Conservation (phyloP, 768 basidiomycete species). For the Collybiopsis confluens region DNA sequence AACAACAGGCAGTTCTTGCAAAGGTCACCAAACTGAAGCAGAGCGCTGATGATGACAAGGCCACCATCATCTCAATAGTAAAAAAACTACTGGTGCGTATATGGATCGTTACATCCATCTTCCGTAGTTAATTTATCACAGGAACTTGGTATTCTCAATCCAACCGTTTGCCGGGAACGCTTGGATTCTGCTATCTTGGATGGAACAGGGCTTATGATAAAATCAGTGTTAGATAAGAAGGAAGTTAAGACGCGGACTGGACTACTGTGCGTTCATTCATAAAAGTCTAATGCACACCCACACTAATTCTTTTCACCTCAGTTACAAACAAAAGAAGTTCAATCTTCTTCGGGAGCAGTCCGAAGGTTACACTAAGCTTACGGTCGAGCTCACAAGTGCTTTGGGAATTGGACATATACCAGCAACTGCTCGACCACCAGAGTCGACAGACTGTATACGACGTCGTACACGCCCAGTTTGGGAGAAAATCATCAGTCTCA, state of each 20-base stretch:
- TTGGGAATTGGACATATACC: conserved; percentile 73
- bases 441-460: conserved; percentile 52
- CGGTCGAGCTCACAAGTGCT: conserved; percentile 74
- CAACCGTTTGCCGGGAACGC: conserved; percentile 66
- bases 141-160: conserved; percentile 54
- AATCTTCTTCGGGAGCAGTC: conserved; percentile 96
- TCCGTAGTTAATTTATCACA: conserved; percentile 20
- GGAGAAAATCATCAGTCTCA: conserved; percentile 83
- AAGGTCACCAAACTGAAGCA: conserved; percentile 47
- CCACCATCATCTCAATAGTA: conserved; percentile 52
- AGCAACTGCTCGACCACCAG: conserved; percentile 60
- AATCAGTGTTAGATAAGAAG: conserved; percentile 65
- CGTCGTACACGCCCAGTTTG: conserved; percentile 67
- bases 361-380: conserved; percentile 93
- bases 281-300: neutral
- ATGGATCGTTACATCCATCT: neutral
- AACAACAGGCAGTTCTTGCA: conserved; percentile 16
- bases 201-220: conserved; percentile 61
- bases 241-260: conserved; percentile 78
- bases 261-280: conserved; percentile 58
- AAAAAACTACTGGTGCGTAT: conserved; percentile 56
- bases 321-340: conserved; percentile 98
- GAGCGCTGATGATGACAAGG: conserved; percentile 60
- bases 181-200: conserved; percentile 65
- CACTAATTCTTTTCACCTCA: conserved; percentile 24